phyloP scores from a whole-genome alignment of 805 yeast genomes.

The Nematodospora valgi region DNA sequence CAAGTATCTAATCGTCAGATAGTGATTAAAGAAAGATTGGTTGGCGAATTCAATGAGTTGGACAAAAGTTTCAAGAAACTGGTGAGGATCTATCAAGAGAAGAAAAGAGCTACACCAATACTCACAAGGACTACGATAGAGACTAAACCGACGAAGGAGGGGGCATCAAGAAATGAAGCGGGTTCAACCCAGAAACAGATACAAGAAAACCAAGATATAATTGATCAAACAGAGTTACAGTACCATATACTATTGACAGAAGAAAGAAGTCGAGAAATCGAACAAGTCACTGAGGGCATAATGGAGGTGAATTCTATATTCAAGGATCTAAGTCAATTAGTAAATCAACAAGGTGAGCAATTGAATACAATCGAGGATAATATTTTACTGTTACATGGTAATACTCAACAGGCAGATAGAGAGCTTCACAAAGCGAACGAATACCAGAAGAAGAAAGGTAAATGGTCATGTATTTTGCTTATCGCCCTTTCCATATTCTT shows the following conservation, averaged over 20 bases:
- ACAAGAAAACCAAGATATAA: slow-evolving; percentile 32
- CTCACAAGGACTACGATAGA: slow-evolving; percentile 7
- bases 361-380: slow-evolving; percentile 83
- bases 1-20: slow-evolving; percentile 36
- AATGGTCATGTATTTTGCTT: slow-evolving; percentile 70
- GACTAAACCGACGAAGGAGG: slow-evolving; percentile 13
- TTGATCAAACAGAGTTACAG: slow-evolving; percentile 52
- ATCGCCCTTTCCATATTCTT: slow-evolving; percentile 56
- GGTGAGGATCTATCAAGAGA: slow-evolving; percentile 47
- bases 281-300: slow-evolving; percentile 71
- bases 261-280: slow-evolving; percentile 72
- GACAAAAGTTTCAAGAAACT: slow-evolving; percentile 41
- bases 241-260: slow-evolving; percentile 63
- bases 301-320: slow-evolving; percentile 83
- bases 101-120: slow-evolving; percentile 29
- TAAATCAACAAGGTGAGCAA: slow-evolving; percentile 80
- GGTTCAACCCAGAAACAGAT: slow-evolving; percentile 38
- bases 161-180: slow-evolving; percentile 21
- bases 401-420: slow-evolving; percentile 65
- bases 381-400: slow-evolving; percentile 56
- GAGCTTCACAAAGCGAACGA: slow-evolving; percentile 74
- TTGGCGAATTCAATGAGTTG: slow-evolving; percentile 53
- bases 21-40: slow-evolving; percentile 50
- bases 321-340: slow-evolving; percentile 73
- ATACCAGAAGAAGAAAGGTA: slow-evolving; percentile 65